A percentile compares a stretch with the other conserved stretches of the same genome.
phyloP scores from a whole-genome alignment of 2,329 filamentous ascomycete genomes.

The Pseudonectria buxi region DNA sequence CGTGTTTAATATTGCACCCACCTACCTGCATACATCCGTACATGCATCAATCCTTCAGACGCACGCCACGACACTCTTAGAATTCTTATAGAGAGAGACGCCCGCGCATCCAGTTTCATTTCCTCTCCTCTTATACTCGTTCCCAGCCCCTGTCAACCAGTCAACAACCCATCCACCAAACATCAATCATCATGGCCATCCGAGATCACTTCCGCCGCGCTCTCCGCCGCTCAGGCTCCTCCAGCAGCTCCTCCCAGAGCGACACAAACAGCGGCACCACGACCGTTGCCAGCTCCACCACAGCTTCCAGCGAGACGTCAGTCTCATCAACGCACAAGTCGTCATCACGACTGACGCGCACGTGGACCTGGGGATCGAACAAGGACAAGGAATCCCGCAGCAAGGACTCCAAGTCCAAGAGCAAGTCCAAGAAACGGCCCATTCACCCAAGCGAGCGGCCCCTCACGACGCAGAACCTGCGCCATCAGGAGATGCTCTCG shows the following conservation, averaged over 20 bases:
- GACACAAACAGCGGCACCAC: slow-evolving; percentile 23
- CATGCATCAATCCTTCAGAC: no score
- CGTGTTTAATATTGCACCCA: no score
- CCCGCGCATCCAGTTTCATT: background rate
- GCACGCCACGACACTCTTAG: no score
- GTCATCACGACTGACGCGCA: slow-evolving; percentile 22
- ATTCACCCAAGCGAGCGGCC: slow-evolving; percentile 39
- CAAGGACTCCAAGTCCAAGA: slow-evolving; percentile 26
- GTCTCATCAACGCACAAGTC: slow-evolving; percentile 24
- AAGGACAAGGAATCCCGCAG: slow-evolving; percentile 19
- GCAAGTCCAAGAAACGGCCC: slow-evolving; percentile 17
- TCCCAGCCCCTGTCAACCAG: background rate
- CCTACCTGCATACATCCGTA: no score
- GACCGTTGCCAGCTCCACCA: slow-evolving; percentile 20
- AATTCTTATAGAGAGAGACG: no score
- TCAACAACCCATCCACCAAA: background rate
- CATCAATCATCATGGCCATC: slow-evolving; percentile 31
- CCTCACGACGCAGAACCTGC: slow-evolving; percentile 38
- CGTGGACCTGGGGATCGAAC: slow-evolving; percentile 25
- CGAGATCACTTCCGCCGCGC: slow-evolving; percentile 36
- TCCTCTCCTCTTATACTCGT: slow-evolving; percentile 7
- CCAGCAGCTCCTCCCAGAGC: slow-evolving; percentile 26
- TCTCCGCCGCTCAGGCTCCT: slow-evolving; percentile 29
- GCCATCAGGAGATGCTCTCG: slow-evolving; percentile 40
- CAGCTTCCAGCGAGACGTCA: slow-evolving; percentile 24